phyloP scores from a whole-genome alignment of 2,329 filamentous ascomycete genomes.

The Myriosclerotinia curreyana region DNA sequence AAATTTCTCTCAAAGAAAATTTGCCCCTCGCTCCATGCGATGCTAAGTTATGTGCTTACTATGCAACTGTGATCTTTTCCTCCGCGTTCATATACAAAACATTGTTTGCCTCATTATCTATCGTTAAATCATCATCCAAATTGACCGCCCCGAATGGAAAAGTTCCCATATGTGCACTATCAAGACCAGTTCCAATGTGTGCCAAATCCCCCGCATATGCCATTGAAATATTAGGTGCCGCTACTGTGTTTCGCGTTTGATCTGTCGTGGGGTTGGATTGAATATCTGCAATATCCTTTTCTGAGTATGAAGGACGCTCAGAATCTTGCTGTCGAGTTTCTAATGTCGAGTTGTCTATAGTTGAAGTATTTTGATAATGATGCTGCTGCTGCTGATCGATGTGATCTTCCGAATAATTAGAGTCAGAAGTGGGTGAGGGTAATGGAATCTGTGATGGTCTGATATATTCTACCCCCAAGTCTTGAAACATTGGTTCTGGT shows the following conservation, averaged over 20 bases:
- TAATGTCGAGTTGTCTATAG: conserved; percentile 16
- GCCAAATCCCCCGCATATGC: conserved; percentile 28
- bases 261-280: conserved; percentile 20
- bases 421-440: conserved; percentile 25
- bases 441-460: conserved; percentile 20
- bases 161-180: conserved; percentile 25
- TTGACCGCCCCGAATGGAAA: conserved; percentile 23
- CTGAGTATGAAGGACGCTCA: conserved; percentile 1
- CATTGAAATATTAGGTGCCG: conserved; percentile 26
- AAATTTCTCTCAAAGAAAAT: neutral
- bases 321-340: conserved; percentile 18
- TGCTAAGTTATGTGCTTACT: conserved; percentile 13
- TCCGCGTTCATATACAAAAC: conserved; percentile 18
- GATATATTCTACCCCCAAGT: neutral
- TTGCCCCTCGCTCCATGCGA: conserved; percentile 2
- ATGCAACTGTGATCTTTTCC: conserved; percentile 17
- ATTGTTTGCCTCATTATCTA: conserved; percentile 23
- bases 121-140: conserved; percentile 36
- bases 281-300: conserved; percentile 7
- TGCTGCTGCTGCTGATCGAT: conserved; percentile 7
- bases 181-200: conserved; percentile 33
- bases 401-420: conserved; percentile 24
- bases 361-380: conserved; percentile 15
- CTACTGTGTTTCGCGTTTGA: conserved; percentile 32
- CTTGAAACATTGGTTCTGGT: neutral